A percentile compares a stretch with the other conserved stretches of the same genome.
These are phyloP conservation scores for Asclepias syriaca DNA, from an alignment of 257 asterid species.

Conservation along the genomic window DNA sequence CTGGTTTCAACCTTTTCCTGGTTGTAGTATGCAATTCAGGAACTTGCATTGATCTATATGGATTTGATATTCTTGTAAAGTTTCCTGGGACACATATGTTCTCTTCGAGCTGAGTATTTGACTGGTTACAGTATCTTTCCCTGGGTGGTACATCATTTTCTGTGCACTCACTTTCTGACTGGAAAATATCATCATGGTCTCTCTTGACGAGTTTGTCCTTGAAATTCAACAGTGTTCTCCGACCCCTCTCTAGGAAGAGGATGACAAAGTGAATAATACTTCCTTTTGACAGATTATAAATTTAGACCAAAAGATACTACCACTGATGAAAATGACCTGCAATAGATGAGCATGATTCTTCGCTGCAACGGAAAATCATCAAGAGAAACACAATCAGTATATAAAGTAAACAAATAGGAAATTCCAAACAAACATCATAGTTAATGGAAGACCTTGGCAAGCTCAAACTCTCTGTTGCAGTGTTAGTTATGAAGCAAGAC, in stretches of 20 bases:
- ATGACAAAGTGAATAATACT: background rate
- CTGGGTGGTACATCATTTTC: constrained; percentile 11
- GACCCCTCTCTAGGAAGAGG: constrained; percentile 42
- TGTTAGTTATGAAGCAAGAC: constrained; percentile 34
- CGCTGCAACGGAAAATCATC: constrained; percentile 40
- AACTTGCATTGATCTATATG: constrained; percentile 10
- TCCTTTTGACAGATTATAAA: background rate
- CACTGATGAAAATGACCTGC: constrained; percentile 43
- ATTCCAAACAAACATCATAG: constrained; percentile 16
- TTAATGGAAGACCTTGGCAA: constrained; percentile 45
- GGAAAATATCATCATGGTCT: constrained; percentile 1
- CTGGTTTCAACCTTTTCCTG: constrained; percentile 14
- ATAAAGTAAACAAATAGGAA: background rate
- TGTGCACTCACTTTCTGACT: constrained; percentile 10
- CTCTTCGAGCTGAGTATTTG: constrained; percentile 1
- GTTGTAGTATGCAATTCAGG: constrained; percentile 1
- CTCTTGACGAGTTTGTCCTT: constrained; percentile 16
- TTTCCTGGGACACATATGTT: constrained; percentile 1
- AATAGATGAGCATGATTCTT: constrained; percentile 65
- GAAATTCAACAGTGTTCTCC: constrained; percentile 25
- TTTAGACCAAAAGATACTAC: constrained; percentile 18
- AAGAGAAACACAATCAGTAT: constrained; percentile 21
- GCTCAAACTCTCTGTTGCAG: constrained; percentile 38
- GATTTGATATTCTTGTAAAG: constrained; percentile 10
- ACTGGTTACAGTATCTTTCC: constrained; percentile 9